Evolutionary conservation across 257 asterid genomes (phyloP), one percentile per base, ranked within the genome.

Genomic region (Dorcoceras hygrometricum): DNA sequence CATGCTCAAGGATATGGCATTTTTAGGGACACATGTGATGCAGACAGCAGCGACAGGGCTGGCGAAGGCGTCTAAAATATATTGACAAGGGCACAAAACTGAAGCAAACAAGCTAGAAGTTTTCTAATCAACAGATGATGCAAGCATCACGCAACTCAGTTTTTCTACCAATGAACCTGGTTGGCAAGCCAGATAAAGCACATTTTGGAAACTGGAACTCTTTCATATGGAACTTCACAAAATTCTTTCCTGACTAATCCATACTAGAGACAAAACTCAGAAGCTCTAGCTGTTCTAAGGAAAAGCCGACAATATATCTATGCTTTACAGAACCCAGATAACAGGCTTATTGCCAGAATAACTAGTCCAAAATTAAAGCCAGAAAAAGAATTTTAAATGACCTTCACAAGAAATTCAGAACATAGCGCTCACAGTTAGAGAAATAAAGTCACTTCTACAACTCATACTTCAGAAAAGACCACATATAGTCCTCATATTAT

Each of bases 351-450:
- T 16, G 54, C 62, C 14, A 60, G 9, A 9, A 20, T 8, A 26
- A 59, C 54, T 58, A 34, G 2, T 72, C 53, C 29, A 62, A 26
- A 56, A 32, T 16, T 5, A 63, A 54, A 62, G 75, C 54, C 31
- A 27, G 9, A 10, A 18, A 4, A 19, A 11, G 11, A 39, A 27
- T 39, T 25, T 48, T 36, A 55, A 23, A 68, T 58, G 57, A 53
- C 11, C n/a, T 66, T 62, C 39, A 57, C 59, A 27, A 25, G 0
- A 57, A 46, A 19, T 28, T 48, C 55, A 62, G 25, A 26, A 22
- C 28, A 56, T 67, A 20, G 51, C 23, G 1, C 28, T 48, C 27
- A 23, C 2, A 6, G 22, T 27, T 8, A 4, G 59, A 59, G 23
- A 51, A 12, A 14, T 55, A 24, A 18, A 59, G 14, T 29, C n/a